These are phyloP conservation scores for Amanita pallidorosea DNA, from an alignment of 768 basidiomycete genomes.

Conservation along the genomic window DNA sequence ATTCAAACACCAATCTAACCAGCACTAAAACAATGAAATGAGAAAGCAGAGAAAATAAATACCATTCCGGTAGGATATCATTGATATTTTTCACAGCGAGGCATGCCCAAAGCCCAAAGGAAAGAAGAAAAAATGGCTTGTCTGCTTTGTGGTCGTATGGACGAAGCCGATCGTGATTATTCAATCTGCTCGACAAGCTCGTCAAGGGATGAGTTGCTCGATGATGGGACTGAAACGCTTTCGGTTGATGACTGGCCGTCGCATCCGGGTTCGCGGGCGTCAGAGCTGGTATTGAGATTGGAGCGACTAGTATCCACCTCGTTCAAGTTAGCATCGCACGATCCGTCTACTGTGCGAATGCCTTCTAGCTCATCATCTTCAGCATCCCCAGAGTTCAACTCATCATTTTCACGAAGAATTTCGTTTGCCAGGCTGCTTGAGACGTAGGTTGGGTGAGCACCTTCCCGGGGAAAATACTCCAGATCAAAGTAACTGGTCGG, in stretches of 20 bases:
- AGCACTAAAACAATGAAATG: not conserved
- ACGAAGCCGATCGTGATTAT: not conserved
- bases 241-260: not conserved
- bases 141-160: not conserved
- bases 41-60: constrained; percentile 5
- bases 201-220: not conserved
- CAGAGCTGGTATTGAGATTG: not conserved
- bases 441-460: not conserved
- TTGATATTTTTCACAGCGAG: constrained; percentile 3
- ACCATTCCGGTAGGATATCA: constrained; percentile 4
- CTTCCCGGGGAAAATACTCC: constrained; percentile 5
- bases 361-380: not conserved
- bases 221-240: not conserved
- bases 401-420: constrained; percentile 2
- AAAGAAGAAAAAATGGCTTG: not conserved
- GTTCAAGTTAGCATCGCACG: not conserved
- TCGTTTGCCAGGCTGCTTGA: constrained; percentile 7
- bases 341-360: not conserved
- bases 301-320: not conserved
- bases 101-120: constrained; percentile 5
- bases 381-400: not conserved
- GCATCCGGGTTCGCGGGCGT: not conserved
- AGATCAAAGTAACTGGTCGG: constrained; percentile 6
- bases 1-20: constrained; percentile 4
- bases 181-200: not conserved